Conservation (phyloP, 257 asterid genomes). For the Coffea canephora region DNA sequence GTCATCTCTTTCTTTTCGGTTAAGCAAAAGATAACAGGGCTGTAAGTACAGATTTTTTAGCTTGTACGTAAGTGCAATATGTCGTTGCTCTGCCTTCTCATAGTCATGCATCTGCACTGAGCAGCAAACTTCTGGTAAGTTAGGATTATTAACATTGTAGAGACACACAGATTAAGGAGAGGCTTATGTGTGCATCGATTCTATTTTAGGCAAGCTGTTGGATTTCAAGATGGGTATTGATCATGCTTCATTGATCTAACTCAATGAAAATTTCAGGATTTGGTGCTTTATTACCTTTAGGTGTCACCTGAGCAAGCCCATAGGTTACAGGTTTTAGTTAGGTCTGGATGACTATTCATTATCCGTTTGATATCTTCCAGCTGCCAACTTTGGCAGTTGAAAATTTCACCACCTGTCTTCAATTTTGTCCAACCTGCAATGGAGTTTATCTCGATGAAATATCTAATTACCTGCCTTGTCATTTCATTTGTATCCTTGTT, state of each 20-base stretch:
- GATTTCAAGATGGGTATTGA: too few relatives aligned
- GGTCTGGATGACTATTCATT: background rate
- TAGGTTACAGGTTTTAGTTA: background rate
- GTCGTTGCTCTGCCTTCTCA: background rate
- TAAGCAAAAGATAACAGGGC: too few relatives aligned
- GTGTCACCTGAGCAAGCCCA: background rate
- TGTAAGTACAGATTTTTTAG: background rate
- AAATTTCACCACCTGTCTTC: background rate
- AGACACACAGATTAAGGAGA: too few relatives aligned
- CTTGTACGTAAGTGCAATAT: background rate
- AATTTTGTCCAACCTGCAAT: background rate
- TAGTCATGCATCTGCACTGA: background rate
- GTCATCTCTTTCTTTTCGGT: too few relatives aligned
- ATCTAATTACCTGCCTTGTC: background rate
- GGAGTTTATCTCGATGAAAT: background rate
- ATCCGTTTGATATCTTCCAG: background rate
- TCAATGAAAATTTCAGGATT: background rate
- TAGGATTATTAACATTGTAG: too few relatives aligned
- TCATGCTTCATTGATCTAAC: background rate
- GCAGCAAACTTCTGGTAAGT: background rate
- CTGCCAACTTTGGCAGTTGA: too few relatives aligned
- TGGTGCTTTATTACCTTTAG: background rate
- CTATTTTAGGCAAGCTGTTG: background rate
- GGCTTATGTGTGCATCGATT: background rate
- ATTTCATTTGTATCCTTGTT: background rate